These are phyloP conservation scores for Solanum ahanhuiri DNA, from an alignment of 257 asterid genomes.

Conservation along the genomic window DNA sequence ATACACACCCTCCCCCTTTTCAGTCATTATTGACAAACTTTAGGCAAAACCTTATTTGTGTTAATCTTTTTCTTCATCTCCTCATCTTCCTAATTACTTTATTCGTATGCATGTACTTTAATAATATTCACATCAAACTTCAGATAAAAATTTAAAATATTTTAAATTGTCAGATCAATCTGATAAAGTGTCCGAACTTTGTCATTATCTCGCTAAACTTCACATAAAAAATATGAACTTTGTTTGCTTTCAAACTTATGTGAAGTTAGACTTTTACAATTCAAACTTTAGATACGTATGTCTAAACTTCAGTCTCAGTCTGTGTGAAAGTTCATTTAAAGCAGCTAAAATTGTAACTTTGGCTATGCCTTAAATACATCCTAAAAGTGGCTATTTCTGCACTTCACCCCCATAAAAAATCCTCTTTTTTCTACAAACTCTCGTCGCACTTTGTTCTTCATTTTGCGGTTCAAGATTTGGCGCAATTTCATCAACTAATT, in stretches of 20 bases:
- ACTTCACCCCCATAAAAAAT: background rate
- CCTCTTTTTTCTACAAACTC: background rate
- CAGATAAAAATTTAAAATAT: too few species aligned
- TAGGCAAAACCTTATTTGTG: too few species aligned
- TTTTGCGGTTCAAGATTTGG: background rate
- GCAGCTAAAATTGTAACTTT: background rate
- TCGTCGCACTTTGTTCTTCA: background rate
- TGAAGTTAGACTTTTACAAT: background rate
- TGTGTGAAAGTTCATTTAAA: background rate
- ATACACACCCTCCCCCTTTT: too few species aligned
- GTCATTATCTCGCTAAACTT: background rate
- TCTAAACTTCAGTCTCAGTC: background rate
- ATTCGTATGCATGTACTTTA: too few species aligned
- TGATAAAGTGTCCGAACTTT: rapidly evolving
- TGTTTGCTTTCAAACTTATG: background rate
- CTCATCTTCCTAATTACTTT: too few species aligned
- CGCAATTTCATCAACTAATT: background rate
- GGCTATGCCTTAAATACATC: background rate
- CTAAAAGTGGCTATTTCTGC: background rate
- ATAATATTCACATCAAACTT: too few species aligned
- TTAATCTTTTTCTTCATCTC: too few species aligned
- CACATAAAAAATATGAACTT: background rate
- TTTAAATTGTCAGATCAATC: background rate
- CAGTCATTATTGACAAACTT: too few species aligned
- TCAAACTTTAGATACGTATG: background rate